Conservation (phyloP, 176 grass and related monocot species). For the Bromus sterilis region DNA sequence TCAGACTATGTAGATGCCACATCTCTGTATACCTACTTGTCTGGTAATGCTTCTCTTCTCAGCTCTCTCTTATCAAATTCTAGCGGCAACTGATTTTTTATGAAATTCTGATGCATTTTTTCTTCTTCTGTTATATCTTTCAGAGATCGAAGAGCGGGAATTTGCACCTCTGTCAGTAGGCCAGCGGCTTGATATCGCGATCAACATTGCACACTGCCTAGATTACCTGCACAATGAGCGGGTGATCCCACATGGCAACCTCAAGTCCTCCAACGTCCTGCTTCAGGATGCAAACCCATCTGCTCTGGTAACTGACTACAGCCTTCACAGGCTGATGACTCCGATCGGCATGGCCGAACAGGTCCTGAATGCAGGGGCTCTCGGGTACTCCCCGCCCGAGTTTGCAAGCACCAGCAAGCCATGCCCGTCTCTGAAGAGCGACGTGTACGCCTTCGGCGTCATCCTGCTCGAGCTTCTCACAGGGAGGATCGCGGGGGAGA, state of each 20-base stretch:
- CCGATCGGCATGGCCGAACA: slow-evolving; percentile 59
- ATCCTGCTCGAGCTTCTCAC: slow-evolving; percentile 82
- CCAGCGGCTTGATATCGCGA: slow-evolving; percentile 52
- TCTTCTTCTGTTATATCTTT: slow-evolving; percentile 4
- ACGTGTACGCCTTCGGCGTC: slow-evolving; percentile 87
- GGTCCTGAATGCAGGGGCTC: slow-evolving; percentile 63
- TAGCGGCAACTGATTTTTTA: neutral
- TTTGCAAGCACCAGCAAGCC: slow-evolving; percentile 84
- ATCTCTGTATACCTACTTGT: slow-evolving; percentile 65
- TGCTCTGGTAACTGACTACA: slow-evolving; percentile 67
- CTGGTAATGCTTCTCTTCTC: slow-evolving; percentile 46
- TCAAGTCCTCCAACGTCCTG: slow-evolving; percentile 76
- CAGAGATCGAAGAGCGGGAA: slow-evolving; percentile 61
- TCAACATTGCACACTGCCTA: slow-evolving; percentile 52
- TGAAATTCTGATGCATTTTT: slow-evolving; percentile 16
- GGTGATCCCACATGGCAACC: slow-evolving; percentile 84
- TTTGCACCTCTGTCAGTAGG: slow-evolving; percentile 40
- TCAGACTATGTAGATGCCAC: slow-evolving; percentile 68
- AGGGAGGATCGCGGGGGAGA: slow-evolving; percentile 67
- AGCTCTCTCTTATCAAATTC: neutral
- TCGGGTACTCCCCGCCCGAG: slow-evolving; percentile 84
- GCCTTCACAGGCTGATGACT: slow-evolving; percentile 76
- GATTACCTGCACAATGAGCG: slow-evolving; percentile 79
- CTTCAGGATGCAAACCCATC: slow-evolving; percentile 33
- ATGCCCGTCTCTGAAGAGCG: slow-evolving; percentile 79